Conservation (phyloP, 495 filamentous ascomycete species). For the Eremomyces bilateralis region DNA sequence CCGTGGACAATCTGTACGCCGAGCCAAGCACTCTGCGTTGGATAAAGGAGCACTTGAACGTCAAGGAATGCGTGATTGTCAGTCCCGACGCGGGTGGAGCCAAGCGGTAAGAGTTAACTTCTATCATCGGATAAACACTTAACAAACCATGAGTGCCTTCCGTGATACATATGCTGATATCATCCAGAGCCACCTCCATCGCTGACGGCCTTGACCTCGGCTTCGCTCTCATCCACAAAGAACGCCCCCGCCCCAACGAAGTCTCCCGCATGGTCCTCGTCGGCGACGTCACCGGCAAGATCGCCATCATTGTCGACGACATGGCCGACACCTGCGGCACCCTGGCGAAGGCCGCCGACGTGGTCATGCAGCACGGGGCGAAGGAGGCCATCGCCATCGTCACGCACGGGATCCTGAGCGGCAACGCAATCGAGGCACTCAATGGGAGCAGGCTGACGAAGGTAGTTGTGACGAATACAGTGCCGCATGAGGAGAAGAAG, state of each 20-base stretch:
- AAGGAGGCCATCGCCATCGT: slow-evolving; percentile 81
- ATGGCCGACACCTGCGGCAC: slow-evolving; percentile 96
- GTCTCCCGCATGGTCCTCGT: slow-evolving; percentile 86
- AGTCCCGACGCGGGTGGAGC: slow-evolving; percentile 92
- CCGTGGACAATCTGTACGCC: slow-evolving; percentile 91
- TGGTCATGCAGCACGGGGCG: slow-evolving; percentile 75
- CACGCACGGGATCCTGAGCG: slow-evolving; percentile 85
- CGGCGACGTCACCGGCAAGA: slow-evolving; percentile 36
- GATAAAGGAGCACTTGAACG: slow-evolving; percentile 69
- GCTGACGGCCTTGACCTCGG: slow-evolving; percentile 83
- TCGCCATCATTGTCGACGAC: slow-evolving; percentile 43
- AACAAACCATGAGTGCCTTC: not conserved
- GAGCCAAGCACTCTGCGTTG: slow-evolving; percentile 82
- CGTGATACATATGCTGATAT: not conserved
- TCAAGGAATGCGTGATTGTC: slow-evolving; percentile 79
- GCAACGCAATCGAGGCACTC: slow-evolving; percentile 74
- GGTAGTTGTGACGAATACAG: slow-evolving; percentile 93
- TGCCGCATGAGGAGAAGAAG: slow-evolving; percentile 70
- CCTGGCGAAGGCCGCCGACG: slow-evolving; percentile 77
- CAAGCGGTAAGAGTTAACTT: slow-evolving; percentile 65
- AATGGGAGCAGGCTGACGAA: slow-evolving; percentile 60
- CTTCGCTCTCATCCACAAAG: slow-evolving; percentile 98
- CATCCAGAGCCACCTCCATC: slow-evolving; percentile 65
- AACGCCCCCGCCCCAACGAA: slow-evolving; percentile 85
- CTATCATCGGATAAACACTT: no score